These are phyloP conservation scores for Dactylellina leptospora DNA, from an alignment of 2,329 filamentous ascomycete species.

Conservation along the genomic window DNA sequence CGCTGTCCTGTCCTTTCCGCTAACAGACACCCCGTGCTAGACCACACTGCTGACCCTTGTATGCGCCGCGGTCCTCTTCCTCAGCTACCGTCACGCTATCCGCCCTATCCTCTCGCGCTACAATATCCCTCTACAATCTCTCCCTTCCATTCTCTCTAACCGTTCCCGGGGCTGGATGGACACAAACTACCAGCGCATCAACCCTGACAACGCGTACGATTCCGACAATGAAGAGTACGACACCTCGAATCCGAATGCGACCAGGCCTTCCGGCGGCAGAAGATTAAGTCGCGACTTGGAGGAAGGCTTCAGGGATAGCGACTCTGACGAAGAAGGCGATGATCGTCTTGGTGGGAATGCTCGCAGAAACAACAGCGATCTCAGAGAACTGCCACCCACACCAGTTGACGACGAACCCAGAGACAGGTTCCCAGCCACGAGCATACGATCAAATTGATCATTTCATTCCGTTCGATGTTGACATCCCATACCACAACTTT, in stretches of 20 bases:
- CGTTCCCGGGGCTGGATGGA: constrained; percentile 52
- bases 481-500: not conserved
- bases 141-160: constrained; percentile 45
- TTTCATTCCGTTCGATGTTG: not conserved
- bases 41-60: constrained; percentile 50
- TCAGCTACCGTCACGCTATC: constrained; percentile 51
- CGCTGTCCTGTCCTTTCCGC: too few relatives aligned
- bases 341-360: constrained; percentile 30
- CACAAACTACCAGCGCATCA: constrained; percentile 36
- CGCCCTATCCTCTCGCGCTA: constrained; percentile 50
- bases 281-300: constrained; percentile 44
- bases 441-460: constrained; percentile 27
- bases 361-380: constrained; percentile 23
- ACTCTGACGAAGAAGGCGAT: constrained; percentile 46
- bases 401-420: constrained; percentile 40
- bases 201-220: constrained; percentile 36
- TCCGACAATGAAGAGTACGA: constrained; percentile 48
- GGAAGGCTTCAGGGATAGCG: constrained; percentile 49
- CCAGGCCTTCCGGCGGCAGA: not conserved
- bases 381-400: constrained; percentile 43
- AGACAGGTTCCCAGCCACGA: constrained; percentile 36
- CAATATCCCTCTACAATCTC: constrained; percentile 51
- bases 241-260: constrained; percentile 2
- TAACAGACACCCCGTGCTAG: constrained; percentile 6
- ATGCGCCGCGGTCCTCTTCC: constrained; percentile 50